Evolutionary conservation across 306 rosid genomes (phyloP), one percentile per base, ranked within the genome.

Genomic region (Cyclanthera cordifolia): DNA sequence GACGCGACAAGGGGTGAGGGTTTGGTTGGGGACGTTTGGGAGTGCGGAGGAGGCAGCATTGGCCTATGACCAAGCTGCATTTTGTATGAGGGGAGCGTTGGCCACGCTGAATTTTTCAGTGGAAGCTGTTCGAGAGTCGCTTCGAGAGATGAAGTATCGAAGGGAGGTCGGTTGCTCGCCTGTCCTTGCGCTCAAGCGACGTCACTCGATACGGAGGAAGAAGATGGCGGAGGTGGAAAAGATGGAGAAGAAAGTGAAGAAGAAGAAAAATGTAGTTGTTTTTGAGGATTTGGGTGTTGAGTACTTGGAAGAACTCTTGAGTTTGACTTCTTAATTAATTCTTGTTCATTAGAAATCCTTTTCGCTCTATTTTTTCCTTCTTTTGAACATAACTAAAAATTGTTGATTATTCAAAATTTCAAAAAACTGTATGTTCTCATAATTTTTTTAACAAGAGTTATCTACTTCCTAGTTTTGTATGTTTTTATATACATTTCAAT

Each of bases 51-150:
- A 82, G 0, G 98, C 98, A 3, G 98, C 98, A 19, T 39, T 93
- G 23, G 98, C 98, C 0, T 93, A 93, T 69, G 98, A 93, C 69
- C 96, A 93, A 77, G 98, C 98, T 0, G 96, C 96, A 70, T 84
- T 86, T 50, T 55, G 86, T 0, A 74, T 83, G 27, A 79, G 90
- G 70, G 98, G 98, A 0, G 50, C 83, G 0, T 16, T 76, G 72
- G 96, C 98, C 0, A 87, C 90, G 60, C 83, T 93, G 11, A 93
- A 93, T 77, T 93, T 93, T 60, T 87, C 98, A 0, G 82, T 37
- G 2, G 80, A 85, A n/a, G 72, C 60, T 30, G 90, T 85, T 10
- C 63, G 53, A 41, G 64, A 85, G 32, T 85, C 90, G 11, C 79
- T 83, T 5, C 76, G 53, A 8, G 78, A 83, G 1, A 78, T 83